Base-by-base conservation (phyloP, 75 land plant species). In the Cunninghamia lanceolata region DNA sequence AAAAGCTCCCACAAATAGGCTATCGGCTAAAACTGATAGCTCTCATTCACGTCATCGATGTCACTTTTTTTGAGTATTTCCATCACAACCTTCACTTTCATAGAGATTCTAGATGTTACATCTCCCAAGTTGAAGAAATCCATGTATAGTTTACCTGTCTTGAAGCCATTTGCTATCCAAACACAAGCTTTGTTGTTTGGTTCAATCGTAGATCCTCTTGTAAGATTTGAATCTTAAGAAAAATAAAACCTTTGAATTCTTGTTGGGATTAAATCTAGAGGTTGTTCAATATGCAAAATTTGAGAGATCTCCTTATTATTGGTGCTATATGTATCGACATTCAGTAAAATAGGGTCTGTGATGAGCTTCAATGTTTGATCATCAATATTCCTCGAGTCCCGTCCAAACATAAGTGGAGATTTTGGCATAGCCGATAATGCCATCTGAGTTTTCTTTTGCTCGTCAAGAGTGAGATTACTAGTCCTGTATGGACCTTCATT, bases 391-490 rank as follows among this genome's bases (percentile, higher is more conserved):
- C 91, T 87, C 34, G 89, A 54, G 82, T 90, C 91, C 7, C 91
- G 91, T 30, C 91, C 91, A 86, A 68, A 89, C 85, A 90, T 86
- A 68, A 90, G 84, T 42, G 91, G 91, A 77, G 88, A 86, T 76
- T 90, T 90, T 42, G 91, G 91, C 88, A 90, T 90, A 16, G 91
- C 91, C 91, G 91, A 90, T 38, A 90, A 84, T 39, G 91, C 74
- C 83, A 90, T 63, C 88, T 87, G 87, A 46, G 88, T 43, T 21
- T n/a, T n/a, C n/a, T 87, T 85, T 59, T 87, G 88, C 52, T 87
- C 88, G 39, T 87, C 74, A 59, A 85, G 15, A 56, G 88, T 87
- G 39, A 87, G 32, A 21, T 85, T 85, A 45, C 75, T 53, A 84
- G 70, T 85, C 11, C 88, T 47, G 45, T 87, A 47, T 68, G 85